Evolutionary conservation across 768 basidiomycete genomes (phyloP).

Genomic region (Panaeolus cyanescens): DNA sequence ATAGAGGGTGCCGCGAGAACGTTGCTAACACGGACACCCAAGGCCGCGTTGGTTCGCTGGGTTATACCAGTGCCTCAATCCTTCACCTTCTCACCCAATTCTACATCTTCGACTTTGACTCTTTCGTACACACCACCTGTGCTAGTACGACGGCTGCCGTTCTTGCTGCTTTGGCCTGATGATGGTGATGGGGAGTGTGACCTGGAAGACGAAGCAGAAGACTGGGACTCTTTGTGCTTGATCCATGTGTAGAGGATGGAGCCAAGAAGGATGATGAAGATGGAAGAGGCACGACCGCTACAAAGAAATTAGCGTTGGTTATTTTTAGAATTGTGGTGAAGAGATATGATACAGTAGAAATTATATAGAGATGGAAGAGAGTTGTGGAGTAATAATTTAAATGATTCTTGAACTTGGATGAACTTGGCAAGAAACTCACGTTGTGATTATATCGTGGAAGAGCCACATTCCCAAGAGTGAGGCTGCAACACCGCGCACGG

Average conservation of each 20-base stretch:
- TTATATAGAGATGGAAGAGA: slow-evolving; percentile 1
- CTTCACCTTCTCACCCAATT: slow-evolving; percentile 4
- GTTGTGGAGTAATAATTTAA: not conserved
- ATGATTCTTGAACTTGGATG: too few species aligned
- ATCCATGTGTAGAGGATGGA: slow-evolving; percentile 90
- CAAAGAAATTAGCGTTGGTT: not conserved
- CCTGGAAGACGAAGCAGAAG: slow-evolving; percentile 28
- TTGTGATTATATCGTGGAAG: slow-evolving; percentile 80
- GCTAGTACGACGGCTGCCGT: not conserved
- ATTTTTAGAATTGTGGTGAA: not conserved
- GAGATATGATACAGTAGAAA: not conserved
- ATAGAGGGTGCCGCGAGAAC: too few species aligned
- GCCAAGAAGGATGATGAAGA: slow-evolving; percentile 77
- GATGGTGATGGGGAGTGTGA: too few species aligned
- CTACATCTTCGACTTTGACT: slow-evolving; percentile 52
- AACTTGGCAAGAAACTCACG: slow-evolving; percentile 44
- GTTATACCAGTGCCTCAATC: too few species aligned
- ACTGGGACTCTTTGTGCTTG: slow-evolving; percentile 70
- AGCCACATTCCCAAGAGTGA: slow-evolving; percentile 80
- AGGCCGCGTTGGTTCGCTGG: too few species aligned
- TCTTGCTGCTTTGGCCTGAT: not conserved
- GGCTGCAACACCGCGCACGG: slow-evolving; percentile 92
- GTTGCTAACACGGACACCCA: too few species aligned
- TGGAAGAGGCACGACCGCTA: slow-evolving; percentile 82
- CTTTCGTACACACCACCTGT: slow-evolving; percentile 48